Evolutionary conservation across 768 basidiomycete species (phyloP).

Genomic region (Lentinula edodes): DNA sequence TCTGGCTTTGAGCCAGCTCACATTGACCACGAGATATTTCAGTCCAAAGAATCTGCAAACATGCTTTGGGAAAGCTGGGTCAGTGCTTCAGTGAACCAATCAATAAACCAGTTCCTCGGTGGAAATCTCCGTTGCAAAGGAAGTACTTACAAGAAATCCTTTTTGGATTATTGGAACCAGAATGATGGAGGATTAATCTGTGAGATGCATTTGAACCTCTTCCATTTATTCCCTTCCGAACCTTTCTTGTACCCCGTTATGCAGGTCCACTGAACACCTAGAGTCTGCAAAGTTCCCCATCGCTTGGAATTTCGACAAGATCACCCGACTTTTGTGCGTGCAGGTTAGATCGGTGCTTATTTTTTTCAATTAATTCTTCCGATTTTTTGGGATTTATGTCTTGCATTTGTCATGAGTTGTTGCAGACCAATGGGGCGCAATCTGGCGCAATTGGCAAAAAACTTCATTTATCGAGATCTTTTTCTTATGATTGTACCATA

Average conservation of each 20-base stretch:
- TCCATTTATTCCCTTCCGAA: not conserved
- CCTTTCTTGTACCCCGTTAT: not conserved
- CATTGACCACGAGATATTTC: not conserved
- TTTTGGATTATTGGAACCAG: not conserved
- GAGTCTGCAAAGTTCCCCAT: not conserved
- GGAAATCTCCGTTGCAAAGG: not conserved
- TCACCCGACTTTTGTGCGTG: not conserved
- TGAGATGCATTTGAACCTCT: not conserved
- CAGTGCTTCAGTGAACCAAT: not conserved
- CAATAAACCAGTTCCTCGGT: not conserved
- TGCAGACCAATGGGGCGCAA: not conserved
- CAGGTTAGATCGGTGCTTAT: not conserved
- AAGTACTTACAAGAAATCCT: not conserved
- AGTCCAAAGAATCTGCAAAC: not conserved
- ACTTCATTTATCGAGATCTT: not conserved
- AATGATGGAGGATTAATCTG: not conserved
- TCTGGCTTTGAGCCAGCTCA: not conserved
- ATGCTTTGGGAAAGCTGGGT: not conserved
- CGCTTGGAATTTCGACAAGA: not conserved
- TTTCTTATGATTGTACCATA: not conserved
- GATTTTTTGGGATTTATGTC: not conserved
- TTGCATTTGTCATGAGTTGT: not conserved
- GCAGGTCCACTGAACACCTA: not conserved
- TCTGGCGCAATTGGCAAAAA: not conserved
- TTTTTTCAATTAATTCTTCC: not conserved